Evolutionary conservation across 2,329 filamentous ascomycete species (phyloP), one percentile per base, ranked within the genome.

Genomic region (Hirsutella rhossiliensis): DNA sequence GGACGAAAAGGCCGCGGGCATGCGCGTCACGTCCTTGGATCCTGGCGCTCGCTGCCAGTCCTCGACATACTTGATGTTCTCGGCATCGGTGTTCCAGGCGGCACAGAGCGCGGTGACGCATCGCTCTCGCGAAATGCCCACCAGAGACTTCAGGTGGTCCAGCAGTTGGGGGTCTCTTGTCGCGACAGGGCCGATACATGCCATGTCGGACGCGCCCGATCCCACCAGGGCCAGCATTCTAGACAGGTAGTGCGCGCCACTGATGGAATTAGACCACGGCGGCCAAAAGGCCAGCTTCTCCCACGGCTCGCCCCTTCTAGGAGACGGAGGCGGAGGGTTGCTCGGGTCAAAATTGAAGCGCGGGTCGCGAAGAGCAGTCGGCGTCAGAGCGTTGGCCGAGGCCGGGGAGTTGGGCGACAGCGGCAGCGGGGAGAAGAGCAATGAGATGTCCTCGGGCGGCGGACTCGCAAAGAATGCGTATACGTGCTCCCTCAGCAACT

Each of bases 231-330:
- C 72, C 19, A 97, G 69, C 59, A 92, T 82, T 59, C 84, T 87
- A 42, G 84, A 80, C 5, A 98, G 73, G 56, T 94, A 96, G 60
- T 94, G 79, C 2, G 90, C 86, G n/a, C 86, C 90, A 46, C 88
- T 94, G 20, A 97, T 68, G 0, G 89, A 89, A 57, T 96, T 97
- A 2, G 88, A 85, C 65, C 85, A 83, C 0, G 90, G 92, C 4
- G 90, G 89, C 89, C 90, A 97, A 62, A 97, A 98, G 0, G 89
- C 90, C 61, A 92, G 79, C 65, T 90, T 84, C 57, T 97, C 92
- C 87, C 88, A 97, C 0, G 82, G 68, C 54, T 95, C 87, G 6
- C 89, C 90, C 38, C 76, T 77, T 52, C 75, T 85, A 0, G 87
- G 86, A 0, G 84, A 87, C 1, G 82, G 80, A 11, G 81, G 79